Conservation (phyloP, 2,329 filamentous ascomycete species). For the Aspergillus hortae region DNA sequence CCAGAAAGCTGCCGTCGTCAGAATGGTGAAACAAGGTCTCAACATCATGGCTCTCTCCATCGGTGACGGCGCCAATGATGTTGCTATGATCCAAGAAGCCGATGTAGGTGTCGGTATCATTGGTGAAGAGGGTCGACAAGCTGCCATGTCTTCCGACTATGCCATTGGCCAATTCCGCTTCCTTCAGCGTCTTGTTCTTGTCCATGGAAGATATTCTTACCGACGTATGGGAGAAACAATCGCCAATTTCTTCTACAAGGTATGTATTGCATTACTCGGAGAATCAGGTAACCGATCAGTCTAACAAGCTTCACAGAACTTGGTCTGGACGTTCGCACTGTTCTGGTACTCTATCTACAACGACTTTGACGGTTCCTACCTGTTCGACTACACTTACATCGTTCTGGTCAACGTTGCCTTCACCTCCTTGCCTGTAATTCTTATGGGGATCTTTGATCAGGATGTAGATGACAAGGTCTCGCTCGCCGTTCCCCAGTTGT, state of each 20-base stretch:
- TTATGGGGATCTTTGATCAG: slow-evolving; percentile 96
- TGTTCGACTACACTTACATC: slow-evolving; percentile 98
- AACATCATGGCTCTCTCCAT: slow-evolving; percentile 96
- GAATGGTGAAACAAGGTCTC: slow-evolving; percentile 89
- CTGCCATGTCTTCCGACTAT: slow-evolving; percentile 94
- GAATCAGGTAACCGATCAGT: neutral
- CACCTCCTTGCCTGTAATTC: slow-evolving; percentile 87
- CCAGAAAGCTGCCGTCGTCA: slow-evolving; percentile 95
- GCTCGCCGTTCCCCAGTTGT: slow-evolving; percentile 89
- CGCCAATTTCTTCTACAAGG: slow-evolving; percentile 99
- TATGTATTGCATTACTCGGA: slow-evolving; percentile 28
- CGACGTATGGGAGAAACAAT: slow-evolving; percentile 87
- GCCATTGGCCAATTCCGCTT: slow-evolving; percentile 93
- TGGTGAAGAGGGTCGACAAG: slow-evolving; percentile 86
- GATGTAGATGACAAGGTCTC: slow-evolving; percentile 94
- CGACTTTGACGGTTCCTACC: slow-evolving; percentile 93
- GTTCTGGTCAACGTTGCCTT: slow-evolving; percentile 95
- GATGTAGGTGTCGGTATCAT: slow-evolving; percentile 96
- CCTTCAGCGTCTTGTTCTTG: slow-evolving; percentile 76
- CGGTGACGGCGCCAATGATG: slow-evolving; percentile 91
- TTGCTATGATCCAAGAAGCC: slow-evolving; percentile 96
- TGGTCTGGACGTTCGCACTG: slow-evolving; percentile 93
- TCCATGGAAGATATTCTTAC: slow-evolving; percentile 97
- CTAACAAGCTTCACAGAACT: slow-evolving; percentile 58
- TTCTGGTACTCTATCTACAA: slow-evolving; percentile 98